Base-by-base conservation (phyloP, 768 basidiomycete species). In the Amanita polypyramis region DNA sequence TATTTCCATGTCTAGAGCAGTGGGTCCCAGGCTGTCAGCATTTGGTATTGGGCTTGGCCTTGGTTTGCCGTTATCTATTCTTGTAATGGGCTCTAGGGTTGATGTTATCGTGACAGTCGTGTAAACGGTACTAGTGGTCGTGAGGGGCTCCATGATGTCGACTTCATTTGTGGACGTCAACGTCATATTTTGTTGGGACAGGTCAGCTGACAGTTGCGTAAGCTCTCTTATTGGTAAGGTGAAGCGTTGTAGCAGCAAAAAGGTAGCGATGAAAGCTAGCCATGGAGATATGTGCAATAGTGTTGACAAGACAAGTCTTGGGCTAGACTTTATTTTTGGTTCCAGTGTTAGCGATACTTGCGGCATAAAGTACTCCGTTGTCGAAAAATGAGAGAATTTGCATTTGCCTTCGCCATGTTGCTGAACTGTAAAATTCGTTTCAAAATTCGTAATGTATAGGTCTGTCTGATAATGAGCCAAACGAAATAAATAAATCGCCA, bases 71-170 rank as follows among this genome's bases (percentile, higher is more conserved):
- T 30, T 21, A 20, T 47, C 30, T n/a, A 43, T 38, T 19, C 52
- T 55, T 20, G 57, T 52, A 19, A 54, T 42, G 9, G 56, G 51
- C 36, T 61, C 60, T 21, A 44, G 56, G 44, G 64, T 56, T 55
- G 59, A 49, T 33, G 52, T 54, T 38, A 56, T 56, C 33, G 43
- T 45, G 20, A 55, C 49, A 46, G 51, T 58, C 37, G 58, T 40
- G 40, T 60, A 60, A 14, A 70, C 54, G 1, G 70, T 73, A 5
- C 67, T 63, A 11, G 74, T 76, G 17, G 70, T 57, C 1, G 74
- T 75, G 40, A 66, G 55, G 11, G 66, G 57, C 15, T 60, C 60
- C 21, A 62, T 53, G 4, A 29, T 25, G 14, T 54, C 46, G 33
- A 17, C 20, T 57, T 51, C 38, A 44, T 52, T 42, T 55, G 56